phyloP scores from a whole-genome alignment of 805 yeast genomes.

The Jamesozyma lodderae region DNA sequence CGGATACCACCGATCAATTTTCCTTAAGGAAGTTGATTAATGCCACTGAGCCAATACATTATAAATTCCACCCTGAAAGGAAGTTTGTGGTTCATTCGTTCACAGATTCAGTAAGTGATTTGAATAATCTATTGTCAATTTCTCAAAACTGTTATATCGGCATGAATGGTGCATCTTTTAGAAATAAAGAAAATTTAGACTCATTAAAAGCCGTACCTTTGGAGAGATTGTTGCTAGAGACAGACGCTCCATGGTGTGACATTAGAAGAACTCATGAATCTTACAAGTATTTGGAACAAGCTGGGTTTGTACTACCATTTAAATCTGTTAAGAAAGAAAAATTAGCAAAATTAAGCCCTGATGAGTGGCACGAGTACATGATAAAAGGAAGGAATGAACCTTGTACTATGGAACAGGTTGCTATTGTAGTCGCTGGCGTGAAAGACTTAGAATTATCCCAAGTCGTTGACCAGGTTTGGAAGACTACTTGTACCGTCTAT shows the following conservation, averaged over 20 bases:
- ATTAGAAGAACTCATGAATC: conserved; percentile 76
- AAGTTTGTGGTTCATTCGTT: conserved; percentile 92
- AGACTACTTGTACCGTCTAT: conserved; percentile 41
- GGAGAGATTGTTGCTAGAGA: conserved; percentile 68
- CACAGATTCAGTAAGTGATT: conserved; percentile 69
- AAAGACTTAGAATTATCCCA: conserved; percentile 35
- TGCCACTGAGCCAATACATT: conserved; percentile 10
- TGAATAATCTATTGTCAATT: conserved; percentile 43
- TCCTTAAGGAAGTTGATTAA: conserved; percentile 6
- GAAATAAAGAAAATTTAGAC: conserved; percentile 60
- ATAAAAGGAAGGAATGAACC: conserved; percentile 91
- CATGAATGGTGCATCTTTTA: conserved; percentile 87
- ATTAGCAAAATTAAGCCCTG: conserved; percentile 19
- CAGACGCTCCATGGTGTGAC: conserved; percentile 99
- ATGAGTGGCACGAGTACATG: conserved; percentile 32
- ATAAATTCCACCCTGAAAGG: conserved; percentile 30
- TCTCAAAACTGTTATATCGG: conserved; percentile 47
- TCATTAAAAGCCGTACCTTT: conserved; percentile 64
- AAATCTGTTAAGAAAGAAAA: conserved; percentile 29
- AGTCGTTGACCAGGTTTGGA: conserved; percentile 43
- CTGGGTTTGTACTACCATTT: conserved; percentile 23
- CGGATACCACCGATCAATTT: conserved; percentile 26
- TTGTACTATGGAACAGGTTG: conserved; percentile 72
- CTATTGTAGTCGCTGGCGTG: conserved; percentile 52
- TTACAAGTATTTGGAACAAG: conserved; percentile 41